A percentile compares a stretch with the other conserved stretches of the same genome.
Conservation (phyloP, 768 basidiomycete genomes). For the Mrakia gelida region DNA sequence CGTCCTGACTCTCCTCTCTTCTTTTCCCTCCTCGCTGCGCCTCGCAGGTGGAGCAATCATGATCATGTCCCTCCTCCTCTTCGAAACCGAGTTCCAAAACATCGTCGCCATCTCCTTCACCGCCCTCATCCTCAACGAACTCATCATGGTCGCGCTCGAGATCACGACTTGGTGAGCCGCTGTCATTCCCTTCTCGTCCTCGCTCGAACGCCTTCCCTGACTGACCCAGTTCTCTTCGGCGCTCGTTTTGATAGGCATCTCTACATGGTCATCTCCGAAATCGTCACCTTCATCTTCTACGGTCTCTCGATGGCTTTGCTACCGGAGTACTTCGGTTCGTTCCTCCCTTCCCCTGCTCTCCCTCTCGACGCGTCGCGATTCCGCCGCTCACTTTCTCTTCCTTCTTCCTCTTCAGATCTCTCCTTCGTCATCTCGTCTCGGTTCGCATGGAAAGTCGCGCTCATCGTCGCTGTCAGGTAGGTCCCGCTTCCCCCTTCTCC, state of each 20-base stretch:
- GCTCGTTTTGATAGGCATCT: conserved; percentile 60
- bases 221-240: conserved; percentile 1
- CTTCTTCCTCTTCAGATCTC: conserved; percentile 60
- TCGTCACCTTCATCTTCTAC: conserved; percentile 84
- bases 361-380: background rate
- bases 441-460: conserved; percentile 90
- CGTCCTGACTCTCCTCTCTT: background rate
- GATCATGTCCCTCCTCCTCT: conserved; percentile 81
- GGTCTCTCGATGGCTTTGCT: conserved; percentile 86
- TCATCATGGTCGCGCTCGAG: conserved; percentile 98
- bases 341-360: background rate
- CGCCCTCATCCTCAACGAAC: conserved; percentile 88
- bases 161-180: conserved; percentile 85
- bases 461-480: conserved; percentile 74
- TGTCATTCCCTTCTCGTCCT: background rate
- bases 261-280: conserved; percentile 89
- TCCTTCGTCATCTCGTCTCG: conserved; percentile 80
- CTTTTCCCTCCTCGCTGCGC: background rate
- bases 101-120: conserved; percentile 99
- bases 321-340: conserved; percentile 92
- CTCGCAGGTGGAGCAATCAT: conserved; percentile 86
- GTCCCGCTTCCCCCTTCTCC: background rate
- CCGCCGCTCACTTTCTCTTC: background rate
- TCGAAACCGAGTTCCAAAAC: conserved; percentile 95
- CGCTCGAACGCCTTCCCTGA: background rate